Evolutionary conservation across 805 yeast species (phyloP), one percentile per base, ranked within the genome.

Genomic region (Myxozyma monticola): DNA sequence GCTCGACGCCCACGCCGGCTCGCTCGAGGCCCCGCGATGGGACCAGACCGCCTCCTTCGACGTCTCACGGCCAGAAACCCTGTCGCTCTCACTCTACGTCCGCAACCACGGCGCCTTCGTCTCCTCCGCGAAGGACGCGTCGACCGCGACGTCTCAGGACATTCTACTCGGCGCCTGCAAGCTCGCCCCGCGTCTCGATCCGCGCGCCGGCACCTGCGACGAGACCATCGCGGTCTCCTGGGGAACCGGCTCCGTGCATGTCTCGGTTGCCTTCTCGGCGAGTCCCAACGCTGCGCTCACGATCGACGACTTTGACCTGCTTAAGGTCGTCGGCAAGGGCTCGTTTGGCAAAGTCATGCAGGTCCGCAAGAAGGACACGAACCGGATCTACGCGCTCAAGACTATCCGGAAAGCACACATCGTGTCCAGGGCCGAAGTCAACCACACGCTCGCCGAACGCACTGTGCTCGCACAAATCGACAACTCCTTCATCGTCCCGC

Each of bases 301-400:
- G 0, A 88, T 93, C 59, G 96, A 89, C 49, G 96, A 91, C 65
- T 91, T 93, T 70, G 96, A 89, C 62, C 72, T 93, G 45, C 76
- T 93, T 60, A 93, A 93, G 69, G 99, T 93, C 20, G 88, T 93
- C 48, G 99, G 99, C 31, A 93, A 93, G 67, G 99, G 99, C 6
- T 89, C 97, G 8, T 93, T 93, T 67, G 99, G 99, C 45, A 93
- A 93, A 70, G 99, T 93, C 46, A 93, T 93, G 98, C 99, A 93
- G 70, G 99, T 93, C 36, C 83, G 89, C 57, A 93, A 93, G 71
- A 88, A 87, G 62, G 99, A 93, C 68, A 93, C 99, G 2, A 85
- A 85, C 58, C 95, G 91, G 67, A 83, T 93, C 21, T 93, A 93
- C 68, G 99, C 99, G 1, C 74, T 93, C 65, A 93, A 93, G 69